phyloP scores from a whole-genome alignment of 2,329 filamentous ascomycete genomes.

The Fusarium praegraminearum region DNA sequence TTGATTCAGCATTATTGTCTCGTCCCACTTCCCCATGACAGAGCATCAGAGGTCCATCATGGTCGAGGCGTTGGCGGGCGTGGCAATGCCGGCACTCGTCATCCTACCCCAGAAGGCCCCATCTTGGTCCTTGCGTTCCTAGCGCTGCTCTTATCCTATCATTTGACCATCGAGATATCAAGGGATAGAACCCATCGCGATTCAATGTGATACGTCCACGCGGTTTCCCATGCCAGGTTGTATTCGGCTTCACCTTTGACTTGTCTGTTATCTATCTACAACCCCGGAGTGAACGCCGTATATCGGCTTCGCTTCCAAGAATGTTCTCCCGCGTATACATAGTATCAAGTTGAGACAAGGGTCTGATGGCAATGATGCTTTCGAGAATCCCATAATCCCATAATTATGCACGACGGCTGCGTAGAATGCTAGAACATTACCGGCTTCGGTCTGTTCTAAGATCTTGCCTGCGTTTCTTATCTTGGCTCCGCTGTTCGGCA shows the following conservation, averaged over 20 bases:
- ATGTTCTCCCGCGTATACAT: constrained; percentile 4
- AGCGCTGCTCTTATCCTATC: constrained; percentile 30
- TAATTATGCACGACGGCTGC: constrained; percentile 12
- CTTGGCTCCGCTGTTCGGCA: not conserved
- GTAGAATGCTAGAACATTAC: not conserved
- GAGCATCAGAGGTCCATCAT: constrained; percentile 7
- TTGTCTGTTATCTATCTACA: constrained; percentile 18
- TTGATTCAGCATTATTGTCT: constrained; percentile 15
- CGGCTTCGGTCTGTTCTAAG: constrained; percentile 7
- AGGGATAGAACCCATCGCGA: constrained; percentile 18
- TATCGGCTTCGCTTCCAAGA: constrained; percentile 3
- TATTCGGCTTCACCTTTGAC: not conserved
- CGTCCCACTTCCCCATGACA: constrained; percentile 32
- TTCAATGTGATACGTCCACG: constrained; percentile 16
- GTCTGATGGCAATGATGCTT: not conserved
- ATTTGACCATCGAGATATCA: constrained; percentile 36
- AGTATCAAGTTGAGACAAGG: not conserved
- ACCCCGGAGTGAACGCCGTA: constrained; percentile 28
- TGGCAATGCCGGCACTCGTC: constrained; percentile 36
- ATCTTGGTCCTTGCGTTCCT: constrained; percentile 29
- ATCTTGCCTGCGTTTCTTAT: not conserved
- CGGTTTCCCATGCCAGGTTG: constrained; percentile 7
- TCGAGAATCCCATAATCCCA: constrained; percentile 9
- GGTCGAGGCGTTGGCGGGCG: constrained; percentile 28
- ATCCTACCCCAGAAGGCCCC: constrained; percentile 27